phyloP scores from a whole-genome alignment of 106 monocot species.

The Allium sativum region DNA sequence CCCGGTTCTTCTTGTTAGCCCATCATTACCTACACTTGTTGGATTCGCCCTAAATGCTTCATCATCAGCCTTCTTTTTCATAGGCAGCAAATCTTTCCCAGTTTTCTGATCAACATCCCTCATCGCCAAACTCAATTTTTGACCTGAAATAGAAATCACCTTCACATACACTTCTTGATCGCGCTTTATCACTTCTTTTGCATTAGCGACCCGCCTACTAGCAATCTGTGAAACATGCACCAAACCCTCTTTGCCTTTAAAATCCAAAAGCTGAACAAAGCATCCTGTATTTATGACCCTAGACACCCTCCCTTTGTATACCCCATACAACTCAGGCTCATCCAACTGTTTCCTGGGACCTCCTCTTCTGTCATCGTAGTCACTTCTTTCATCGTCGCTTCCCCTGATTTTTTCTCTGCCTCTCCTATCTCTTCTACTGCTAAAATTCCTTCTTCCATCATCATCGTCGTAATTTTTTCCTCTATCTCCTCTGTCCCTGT shows the following conservation, averaged over 20 bases:
- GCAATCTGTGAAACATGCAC: conserved; percentile 90
- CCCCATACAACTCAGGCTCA: conserved; percentile 66
- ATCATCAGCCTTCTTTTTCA: conserved; percentile 43
- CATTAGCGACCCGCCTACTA: conserved; percentile 43
- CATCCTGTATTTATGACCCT: conserved; percentile 88
- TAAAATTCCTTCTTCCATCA: not conserved
- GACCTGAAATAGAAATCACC: conserved; percentile 74
- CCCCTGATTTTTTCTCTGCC: conserved; percentile 17
- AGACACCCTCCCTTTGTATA: conserved; percentile 69
- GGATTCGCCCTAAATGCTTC: conserved; percentile 59
- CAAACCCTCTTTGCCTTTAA: conserved; percentile 64
- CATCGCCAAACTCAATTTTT: conserved; percentile 79
- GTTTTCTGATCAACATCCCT: conserved; percentile 85
- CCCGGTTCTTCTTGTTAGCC: conserved; percentile 39
- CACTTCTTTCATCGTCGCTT: conserved; percentile 20
- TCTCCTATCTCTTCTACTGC: conserved; percentile 14
- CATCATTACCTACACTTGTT: conserved; percentile 20
- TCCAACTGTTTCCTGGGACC: conserved; percentile 11
- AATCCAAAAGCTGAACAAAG: conserved; percentile 70
- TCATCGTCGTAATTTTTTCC: conserved; percentile 16
- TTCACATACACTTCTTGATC: conserved; percentile 86
- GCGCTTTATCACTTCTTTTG: conserved; percentile 67
- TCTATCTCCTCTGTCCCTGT: conserved; percentile 11
- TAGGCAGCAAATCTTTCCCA: conserved; percentile 71
- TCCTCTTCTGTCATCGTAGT: conserved; percentile 8